Conservation (phyloP, 208 protist species). For the Trypanosoma lewisi region DNA sequence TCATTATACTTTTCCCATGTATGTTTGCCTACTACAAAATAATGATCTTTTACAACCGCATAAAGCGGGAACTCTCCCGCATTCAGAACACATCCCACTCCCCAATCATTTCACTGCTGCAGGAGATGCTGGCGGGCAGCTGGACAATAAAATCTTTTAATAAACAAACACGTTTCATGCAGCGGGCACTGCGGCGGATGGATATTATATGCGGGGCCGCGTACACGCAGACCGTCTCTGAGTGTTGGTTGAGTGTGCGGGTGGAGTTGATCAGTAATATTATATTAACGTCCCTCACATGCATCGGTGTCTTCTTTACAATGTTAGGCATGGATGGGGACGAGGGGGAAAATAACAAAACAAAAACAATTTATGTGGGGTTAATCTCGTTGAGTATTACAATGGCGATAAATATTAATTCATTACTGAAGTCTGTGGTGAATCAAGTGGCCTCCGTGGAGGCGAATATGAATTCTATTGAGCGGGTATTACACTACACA, state of each 20-base stretch:
- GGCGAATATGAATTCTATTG: slow-evolving; percentile 84
- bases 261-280: slow-evolving; percentile 85
- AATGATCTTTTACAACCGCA: slow-evolving; percentile 84
- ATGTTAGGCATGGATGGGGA: slow-evolving; percentile 13
- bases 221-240: slow-evolving; percentile 51
- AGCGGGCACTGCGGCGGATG: slow-evolving; percentile 36
- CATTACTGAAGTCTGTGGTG: slow-evolving; percentile 57
- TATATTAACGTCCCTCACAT: slow-evolving; percentile 58
- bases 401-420: slow-evolving; percentile 56
- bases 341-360: too few species aligned
- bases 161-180: slow-evolving; percentile 28
- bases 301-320: slow-evolving; percentile 44
- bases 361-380: slow-evolving; percentile 43
- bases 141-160: slow-evolving; percentile 84
- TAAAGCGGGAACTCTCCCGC: slow-evolving; percentile 86
- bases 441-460: slow-evolving; percentile 52
- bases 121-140: slow-evolving; percentile 87
- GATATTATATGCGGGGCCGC: slow-evolving; percentile 52
- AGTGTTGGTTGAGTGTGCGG: slow-evolving; percentile 89
- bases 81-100: slow-evolving; percentile 86
- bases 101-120: slow-evolving; percentile 92
- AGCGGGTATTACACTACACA: slow-evolving; percentile 81
- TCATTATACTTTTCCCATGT: slow-evolving; percentile 47
- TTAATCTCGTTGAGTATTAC: slow-evolving; percentile 69
- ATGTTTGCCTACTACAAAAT: slow-evolving; percentile 75